Percentiles rank a stretch among this genome's conserved stretches.
These are phyloP conservation scores for Acorus gramineus DNA, from an alignment of 106 monocot species.

Conservation along the genomic window DNA sequence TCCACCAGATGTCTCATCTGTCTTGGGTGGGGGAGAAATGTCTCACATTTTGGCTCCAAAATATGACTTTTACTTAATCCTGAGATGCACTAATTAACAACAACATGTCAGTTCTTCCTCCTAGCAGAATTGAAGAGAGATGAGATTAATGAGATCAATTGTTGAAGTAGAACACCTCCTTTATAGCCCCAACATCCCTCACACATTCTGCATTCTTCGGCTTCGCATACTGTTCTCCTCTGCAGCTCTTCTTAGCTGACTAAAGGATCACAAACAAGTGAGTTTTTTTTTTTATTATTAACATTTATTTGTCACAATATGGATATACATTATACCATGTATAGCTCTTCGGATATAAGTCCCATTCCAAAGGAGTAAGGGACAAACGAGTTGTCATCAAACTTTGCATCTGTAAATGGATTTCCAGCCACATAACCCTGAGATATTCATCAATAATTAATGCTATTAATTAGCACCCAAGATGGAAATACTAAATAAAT, in stretches of 20 bases:
- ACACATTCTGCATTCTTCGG: slow-evolving; percentile 13
- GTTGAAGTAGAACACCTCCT: slow-evolving; percentile 4
- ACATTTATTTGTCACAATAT: not conserved
- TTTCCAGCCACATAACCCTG: slow-evolving; percentile 55
- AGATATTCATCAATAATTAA: not conserved
- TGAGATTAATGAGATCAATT: no score
- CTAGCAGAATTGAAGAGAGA: not conserved
- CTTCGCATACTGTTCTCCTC: slow-evolving; percentile 15
- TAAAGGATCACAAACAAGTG: not conserved
- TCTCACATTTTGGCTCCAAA: slow-evolving; percentile 26
- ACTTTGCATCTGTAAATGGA: slow-evolving; percentile 5
- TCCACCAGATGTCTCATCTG: not conserved
- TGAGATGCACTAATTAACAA: slow-evolving; percentile 5
- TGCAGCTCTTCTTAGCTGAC: slow-evolving; percentile 18
- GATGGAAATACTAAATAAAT: no score
- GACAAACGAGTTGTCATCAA: slow-evolving; percentile 3
- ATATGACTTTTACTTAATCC: slow-evolving; percentile 20
- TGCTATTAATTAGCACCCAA: no score
- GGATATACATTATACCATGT: slow-evolving; percentile 12
- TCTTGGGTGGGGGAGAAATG: not conserved
- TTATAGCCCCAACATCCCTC: slow-evolving; percentile 1
- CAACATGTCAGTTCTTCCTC: not conserved
- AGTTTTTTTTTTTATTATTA: not conserved
- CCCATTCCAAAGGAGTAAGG: slow-evolving; percentile 17
- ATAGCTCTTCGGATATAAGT: slow-evolving; percentile 31